Evolutionary conservation across 805 yeast species (phyloP).

Genomic region (Hanseniaspora guilliermondii): DNA sequence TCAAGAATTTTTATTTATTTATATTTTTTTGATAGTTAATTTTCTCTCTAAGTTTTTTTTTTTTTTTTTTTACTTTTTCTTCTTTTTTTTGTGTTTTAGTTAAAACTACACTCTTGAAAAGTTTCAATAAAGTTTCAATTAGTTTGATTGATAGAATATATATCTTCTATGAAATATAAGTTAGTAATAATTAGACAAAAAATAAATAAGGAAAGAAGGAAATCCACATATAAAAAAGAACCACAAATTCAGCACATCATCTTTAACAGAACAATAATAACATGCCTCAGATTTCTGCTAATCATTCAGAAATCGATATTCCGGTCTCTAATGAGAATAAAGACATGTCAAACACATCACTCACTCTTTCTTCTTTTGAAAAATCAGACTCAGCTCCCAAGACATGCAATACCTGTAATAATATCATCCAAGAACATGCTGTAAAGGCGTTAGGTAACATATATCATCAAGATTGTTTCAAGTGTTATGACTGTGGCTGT

Average conservation of each 20-base stretch:
- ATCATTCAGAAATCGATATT: not conserved
- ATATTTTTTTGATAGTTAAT: not conserved
- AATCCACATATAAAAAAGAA: too few species aligned
- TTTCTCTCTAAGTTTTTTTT: too few species aligned
- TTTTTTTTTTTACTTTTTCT: not conserved
- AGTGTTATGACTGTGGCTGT: constrained; percentile 71
- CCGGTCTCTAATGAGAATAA: not conserved
- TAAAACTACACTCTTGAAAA: not conserved
- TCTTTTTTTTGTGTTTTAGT: not conserved
- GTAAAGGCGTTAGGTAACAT: constrained; percentile 72
- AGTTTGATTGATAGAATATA: too few species aligned
- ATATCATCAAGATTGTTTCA: constrained; percentile 79
- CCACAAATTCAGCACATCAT: too few species aligned
- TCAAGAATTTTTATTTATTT: not conserved
- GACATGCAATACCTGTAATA: constrained; percentile 41
- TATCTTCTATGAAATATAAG: too few species aligned
- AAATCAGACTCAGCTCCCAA: constrained; percentile 19
- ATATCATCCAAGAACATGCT: constrained; percentile 55
- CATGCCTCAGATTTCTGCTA: not conserved
- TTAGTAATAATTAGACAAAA: too few species aligned
- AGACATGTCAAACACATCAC: not conserved
- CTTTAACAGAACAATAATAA: not conserved
- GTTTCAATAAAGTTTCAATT: not conserved
- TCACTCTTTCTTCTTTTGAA: not conserved
- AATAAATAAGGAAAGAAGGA: too few species aligned